These are phyloP conservation scores for Taphrina betulina DNA, from an alignment of 1,139 yeast genomes.

Conservation along the genomic window DNA sequence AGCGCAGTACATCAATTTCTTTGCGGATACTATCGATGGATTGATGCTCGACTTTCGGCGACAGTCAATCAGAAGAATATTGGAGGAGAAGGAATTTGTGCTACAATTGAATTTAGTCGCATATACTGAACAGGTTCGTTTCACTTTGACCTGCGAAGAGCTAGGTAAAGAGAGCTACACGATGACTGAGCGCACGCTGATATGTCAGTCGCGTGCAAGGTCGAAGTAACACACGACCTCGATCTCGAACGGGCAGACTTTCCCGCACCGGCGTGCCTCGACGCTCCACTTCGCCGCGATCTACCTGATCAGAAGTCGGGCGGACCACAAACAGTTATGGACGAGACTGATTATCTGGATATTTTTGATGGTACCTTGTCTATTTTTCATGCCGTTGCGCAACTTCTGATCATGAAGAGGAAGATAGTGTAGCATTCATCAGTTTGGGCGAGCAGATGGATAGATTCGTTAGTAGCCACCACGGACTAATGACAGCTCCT, in stretches of 20 bases:
- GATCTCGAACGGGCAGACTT: background rate
- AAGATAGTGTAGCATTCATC: background rate
- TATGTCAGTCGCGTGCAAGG: background rate
- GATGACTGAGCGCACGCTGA: background rate
- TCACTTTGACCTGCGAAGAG: slow-evolving; percentile 17
- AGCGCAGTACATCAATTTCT: slow-evolving; percentile 8
- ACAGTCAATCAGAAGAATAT: slow-evolving; percentile 6
- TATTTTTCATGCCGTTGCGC: background rate
- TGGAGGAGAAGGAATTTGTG: background rate
- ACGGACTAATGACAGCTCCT: background rate
- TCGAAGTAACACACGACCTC: background rate
- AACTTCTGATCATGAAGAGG: background rate
- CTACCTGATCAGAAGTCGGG: background rate
- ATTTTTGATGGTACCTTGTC: slow-evolving; percentile 2
- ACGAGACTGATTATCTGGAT: slow-evolving; percentile 3
- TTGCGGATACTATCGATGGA: slow-evolving; percentile 17
- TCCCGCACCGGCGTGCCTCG: background rate
- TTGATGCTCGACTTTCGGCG: slow-evolving; percentile 29
- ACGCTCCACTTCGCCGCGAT: too few relatives aligned
- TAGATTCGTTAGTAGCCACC: background rate
- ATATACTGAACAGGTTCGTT: background rate
- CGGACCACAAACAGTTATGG: background rate
- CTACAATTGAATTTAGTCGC: background rate
- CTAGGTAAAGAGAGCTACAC: background rate
- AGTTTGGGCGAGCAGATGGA: background rate